A percentile compares a stretch with the other conserved stretches of the same genome.
Evolutionary conservation across 2,329 filamentous ascomycete genomes (phyloP).

Genomic region (Monosporascus sp.): DNA sequence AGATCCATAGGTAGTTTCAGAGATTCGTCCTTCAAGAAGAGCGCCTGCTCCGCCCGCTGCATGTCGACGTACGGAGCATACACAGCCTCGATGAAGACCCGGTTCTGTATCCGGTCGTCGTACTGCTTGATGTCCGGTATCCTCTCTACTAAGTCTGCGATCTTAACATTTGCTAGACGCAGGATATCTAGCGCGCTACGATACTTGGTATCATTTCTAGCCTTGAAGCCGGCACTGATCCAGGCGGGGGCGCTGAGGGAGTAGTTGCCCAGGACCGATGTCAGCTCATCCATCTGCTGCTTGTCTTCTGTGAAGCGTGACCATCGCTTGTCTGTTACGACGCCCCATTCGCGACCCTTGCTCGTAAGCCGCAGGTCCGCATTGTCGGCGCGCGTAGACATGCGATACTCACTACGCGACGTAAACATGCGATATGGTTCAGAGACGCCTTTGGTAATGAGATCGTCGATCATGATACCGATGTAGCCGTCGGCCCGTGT

Average conservation of each 20-base stretch:
- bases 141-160: slow-evolving; percentile 51
- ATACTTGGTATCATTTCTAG: slow-evolving; percentile 60
- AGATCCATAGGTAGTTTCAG: slow-evolving; percentile 68
- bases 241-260: slow-evolving; percentile 60
- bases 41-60: slow-evolving; percentile 61
- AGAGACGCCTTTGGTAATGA: slow-evolving; percentile 92
- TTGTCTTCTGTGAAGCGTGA: slow-evolving; percentile 59
- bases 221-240: slow-evolving; percentile 64
- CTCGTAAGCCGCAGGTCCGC: slow-evolving; percentile 82
- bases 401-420: slow-evolving; percentile 88
- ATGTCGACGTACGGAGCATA: slow-evolving; percentile 83
- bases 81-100: slow-evolving; percentile 74
- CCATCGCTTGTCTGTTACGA: slow-evolving; percentile 80
- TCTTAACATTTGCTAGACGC: slow-evolving; percentile 56
- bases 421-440: slow-evolving; percentile 99
- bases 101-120: slow-evolving; percentile 53
- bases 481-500: slow-evolving; percentile 89
- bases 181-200: slow-evolving; percentile 78
- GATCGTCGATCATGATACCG: slow-evolving; percentile 97
- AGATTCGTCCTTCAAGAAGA: slow-evolving; percentile 71
- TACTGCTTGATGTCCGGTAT: slow-evolving; percentile 55
- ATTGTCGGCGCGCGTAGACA: slow-evolving; percentile 89
- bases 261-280: slow-evolving; percentile 52
- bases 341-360: slow-evolving; percentile 69
- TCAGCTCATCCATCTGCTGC: slow-evolving; percentile 63